Base-by-base conservation (phyloP, 352 stramenopile species). In the Phytophthora cryptogea region DNA sequence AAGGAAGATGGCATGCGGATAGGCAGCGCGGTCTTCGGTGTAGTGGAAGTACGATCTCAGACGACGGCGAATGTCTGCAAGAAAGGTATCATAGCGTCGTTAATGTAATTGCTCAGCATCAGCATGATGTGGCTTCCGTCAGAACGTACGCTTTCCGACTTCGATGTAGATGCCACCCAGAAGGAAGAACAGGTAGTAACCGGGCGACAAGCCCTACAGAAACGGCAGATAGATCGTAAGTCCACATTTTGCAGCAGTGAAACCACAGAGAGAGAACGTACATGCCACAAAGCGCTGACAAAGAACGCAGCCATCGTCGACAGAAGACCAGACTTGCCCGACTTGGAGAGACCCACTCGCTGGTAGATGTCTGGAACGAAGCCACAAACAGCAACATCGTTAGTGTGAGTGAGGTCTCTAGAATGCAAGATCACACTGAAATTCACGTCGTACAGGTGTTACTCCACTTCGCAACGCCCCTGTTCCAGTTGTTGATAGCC, bases 401-500 rank as follows among this genome's bases (percentile, higher is more conserved):
- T 2, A 70, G 28, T 47, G 2, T 13, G 14, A 46, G 2, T 13
- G 14, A 46, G 14, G 3, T 57, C 20, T 39, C 2, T 31, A 20
- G 8, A 45, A 41, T 9, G 14, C 32, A 36, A 3, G 11, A 2
- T n/a, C 8, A 14, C 28, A 14, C 6, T 23, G 45, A 53, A 28
- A 30, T 5, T 14, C 13, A 14, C 26, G 17, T 63, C 76, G 39
- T 74, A 90, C 83, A 95, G 16, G 86, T 93, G 64, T 95, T 93
- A 59, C 90, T 88, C 86, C 86, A 95, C 28, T 73, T 74, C 13
- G 86, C 86, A 47, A 95, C 86, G 13, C 86, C 86, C 42, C 88
- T 95, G 69, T 95, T 95, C 86, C 86, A 95, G 70, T 90, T 92
- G 72, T 95, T 95, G 59, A 93, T 93, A 20, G 80, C 84, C 16